Conservation (phyloP, 2,329 filamentous ascomycete genomes). For the Capronia coronata region DNA sequence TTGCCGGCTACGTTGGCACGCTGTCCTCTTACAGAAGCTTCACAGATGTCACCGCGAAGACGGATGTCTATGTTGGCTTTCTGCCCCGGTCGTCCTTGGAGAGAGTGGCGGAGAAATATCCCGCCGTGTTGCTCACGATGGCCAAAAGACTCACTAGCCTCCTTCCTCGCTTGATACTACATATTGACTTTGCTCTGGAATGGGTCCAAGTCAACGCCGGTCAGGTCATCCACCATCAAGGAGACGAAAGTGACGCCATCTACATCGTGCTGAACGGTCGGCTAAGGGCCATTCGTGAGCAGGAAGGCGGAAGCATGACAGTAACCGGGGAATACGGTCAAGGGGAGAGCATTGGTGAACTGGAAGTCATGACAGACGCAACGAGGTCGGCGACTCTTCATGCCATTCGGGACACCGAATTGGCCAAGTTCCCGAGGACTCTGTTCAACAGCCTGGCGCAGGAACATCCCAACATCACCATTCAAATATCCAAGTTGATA, state of each 20-base stretch:
- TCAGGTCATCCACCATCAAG: conserved; percentile 87
- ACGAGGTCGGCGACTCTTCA: conserved; percentile 84
- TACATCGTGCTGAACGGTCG: conserved; percentile 96
- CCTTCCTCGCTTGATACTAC: conserved; percentile 79
- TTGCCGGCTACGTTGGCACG: conserved; percentile 90
- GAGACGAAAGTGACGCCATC: conserved; percentile 94
- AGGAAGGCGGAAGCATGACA: conserved; percentile 70
- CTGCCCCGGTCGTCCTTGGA: conserved; percentile 79
- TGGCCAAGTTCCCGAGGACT: conserved; percentile 92
- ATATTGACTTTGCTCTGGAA: conserved; percentile 96
- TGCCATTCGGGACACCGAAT: conserved; percentile 90
- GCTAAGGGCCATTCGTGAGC: conserved; percentile 74
- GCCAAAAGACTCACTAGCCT: conserved; percentile 88
- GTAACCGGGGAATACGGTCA: conserved; percentile 91
- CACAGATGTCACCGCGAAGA: conserved; percentile 94
- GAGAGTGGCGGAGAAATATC: conserved; percentile 85
- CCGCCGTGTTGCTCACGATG: conserved; percentile 88
- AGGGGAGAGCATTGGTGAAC: conserved; percentile 92
- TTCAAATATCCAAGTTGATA: conserved; percentile 98
- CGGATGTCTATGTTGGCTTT: conserved; percentile 96
- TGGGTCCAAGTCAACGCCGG: conserved; percentile 97
- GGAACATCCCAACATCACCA: conserved; percentile 95
- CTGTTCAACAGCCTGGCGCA: conserved; percentile 96
- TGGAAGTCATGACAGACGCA: conserved; percentile 95
- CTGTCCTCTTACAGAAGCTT: conserved; percentile 94